Evolutionary conservation across 192 early-diverging fungal species (phyloP), one percentile per base, ranked within the genome.

Genomic region (Kappamyces sp.): DNA sequence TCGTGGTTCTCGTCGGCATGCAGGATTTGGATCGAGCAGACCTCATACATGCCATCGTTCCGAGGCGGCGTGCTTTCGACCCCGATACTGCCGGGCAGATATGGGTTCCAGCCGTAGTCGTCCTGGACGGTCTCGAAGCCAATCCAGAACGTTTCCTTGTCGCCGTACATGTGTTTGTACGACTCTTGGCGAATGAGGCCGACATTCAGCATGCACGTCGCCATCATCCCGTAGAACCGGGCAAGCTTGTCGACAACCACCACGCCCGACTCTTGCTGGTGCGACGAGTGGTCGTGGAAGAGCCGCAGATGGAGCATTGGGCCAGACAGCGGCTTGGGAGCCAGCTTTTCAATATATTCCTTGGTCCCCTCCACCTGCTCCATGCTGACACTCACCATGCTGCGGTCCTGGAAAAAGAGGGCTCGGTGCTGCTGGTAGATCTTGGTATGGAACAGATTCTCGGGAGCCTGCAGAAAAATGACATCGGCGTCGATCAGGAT

Each of bases 401-500:
- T 22, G 22, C 84, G 71, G 55, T 86, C 86, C 30, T 73, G 72
- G 59, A 84, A 87, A 60, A 86, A 86, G 7, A 87, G 76, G 0
- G 78, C 82, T 1, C 72, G 68, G 31, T 59, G 14, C 53, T 80
- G 74, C 9, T 74, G 75, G 32, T 62, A 63, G 40, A 70, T 62
- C 45, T 12, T 34, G 2, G 50, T 7, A 2, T 29, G 4, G 59
- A 83, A 81, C 5, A 86, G 31, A 5, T 52, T 51, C 33, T 70
- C 79, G 0, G 87, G 86, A 49, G 63, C 57, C 53, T 81, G 72
- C 41, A 89, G 63, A 51, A 86, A 84, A 33, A 84, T 67, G 0
- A 73, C 84, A 64, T 89, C 87, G 8, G 87, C 82, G 64, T 89
- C 87, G 48, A 88, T 70, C 50, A 89, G 72, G 47, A 89, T 82